Evolutionary conservation across 1,139 yeast genomes (phyloP).

Genomic region (Hemisphaericaspora subhashii): DNA sequence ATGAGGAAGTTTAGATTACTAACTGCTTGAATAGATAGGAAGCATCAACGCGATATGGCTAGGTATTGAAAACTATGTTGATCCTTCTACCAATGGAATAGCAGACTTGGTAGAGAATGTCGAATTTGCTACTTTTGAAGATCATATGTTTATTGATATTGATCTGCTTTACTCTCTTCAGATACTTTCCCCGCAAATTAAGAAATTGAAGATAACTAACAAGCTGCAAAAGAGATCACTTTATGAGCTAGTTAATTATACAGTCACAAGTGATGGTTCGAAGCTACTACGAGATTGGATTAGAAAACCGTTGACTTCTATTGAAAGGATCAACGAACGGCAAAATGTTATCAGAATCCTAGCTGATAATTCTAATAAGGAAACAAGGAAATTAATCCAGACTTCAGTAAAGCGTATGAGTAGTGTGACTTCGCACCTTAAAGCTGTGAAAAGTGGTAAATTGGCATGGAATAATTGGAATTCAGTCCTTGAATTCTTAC

Average conservation of each 20-base stretch:
- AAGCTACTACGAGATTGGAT: conserved; percentile 31
- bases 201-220: conserved; percentile 5
- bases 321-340: conserved; percentile 23
- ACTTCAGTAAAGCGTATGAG: conserved; percentile 21
- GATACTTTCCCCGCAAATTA: conserved; percentile 20
- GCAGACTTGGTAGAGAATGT: conserved; percentile 6
- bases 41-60: conserved; percentile 11
- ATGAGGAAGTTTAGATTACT: not conserved
- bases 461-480: conserved; percentile 24
- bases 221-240: conserved; percentile 18
- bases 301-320: conserved; percentile 29
- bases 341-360: conserved; percentile 25
- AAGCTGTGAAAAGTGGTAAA: conserved; percentile 25
- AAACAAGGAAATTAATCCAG: conserved; percentile 14
- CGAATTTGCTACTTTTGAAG: conserved; percentile 10
- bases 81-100: conserved; percentile 3
- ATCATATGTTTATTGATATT: conserved; percentile 30
- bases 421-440: conserved; percentile 22
- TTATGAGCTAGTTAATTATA: conserved; percentile 22
- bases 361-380: conserved; percentile 16
- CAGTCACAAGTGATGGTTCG: conserved; percentile 28
- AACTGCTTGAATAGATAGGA: conserved; percentile 8
- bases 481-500: conserved; percentile 19
- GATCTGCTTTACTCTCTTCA: conserved; percentile 32
- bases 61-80: conserved; percentile 9